Base-by-base conservation (phyloP, 352 stramenopile species). In the Aphanomyces cochlioides region DNA sequence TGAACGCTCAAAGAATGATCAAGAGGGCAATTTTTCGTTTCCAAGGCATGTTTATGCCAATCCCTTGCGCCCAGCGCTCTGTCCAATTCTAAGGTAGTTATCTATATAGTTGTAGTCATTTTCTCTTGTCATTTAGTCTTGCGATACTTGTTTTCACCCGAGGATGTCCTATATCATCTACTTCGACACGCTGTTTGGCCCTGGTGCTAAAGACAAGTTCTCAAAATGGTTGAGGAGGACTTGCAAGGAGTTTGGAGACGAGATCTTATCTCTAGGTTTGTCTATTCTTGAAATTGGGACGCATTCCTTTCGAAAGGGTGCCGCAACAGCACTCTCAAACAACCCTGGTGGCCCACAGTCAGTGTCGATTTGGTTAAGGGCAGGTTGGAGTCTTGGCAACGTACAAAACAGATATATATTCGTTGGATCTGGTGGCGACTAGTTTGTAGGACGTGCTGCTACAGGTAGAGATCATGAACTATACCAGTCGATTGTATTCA, bases 401-500 rank as follows among this genome's bases (percentile, higher is more conserved):
- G 45, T n/a, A 53, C 45, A 19, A 53, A 53, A 19, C 45, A 53
- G 45, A 53, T n/a, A 53, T 53, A 53, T 19, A 28, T 28, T 28
- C 28, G 28, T 28, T 53, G 45, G 45, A 15, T n/a, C 13, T 53
- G 45, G 45, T 15, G 45, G n/a, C n/a, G 45, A 19, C 45, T 2
- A 53, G 28, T 28, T 28, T 53, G 45, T 53, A n/a, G 45, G 45
- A 53, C 45, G 45, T 53, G 45, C 45, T 53, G 45, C 45, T 15
- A 53, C 45, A 53, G 45, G 45, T 53, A 53, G 13, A 53, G 45
- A 53, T 53, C n/a, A 53, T 53, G n/a, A 53, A 53, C n/a, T 53
- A 53, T 53, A 19, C 13, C 45, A n/a, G 28, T 28, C 28, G 28
- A 28, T 53, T 19, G 45, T n/a, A n/a, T 2, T 53, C n/a, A n/a